phyloP scores from a whole-genome alignment of 345 rosid genomes.

The Barbarea vulgaris region DNA sequence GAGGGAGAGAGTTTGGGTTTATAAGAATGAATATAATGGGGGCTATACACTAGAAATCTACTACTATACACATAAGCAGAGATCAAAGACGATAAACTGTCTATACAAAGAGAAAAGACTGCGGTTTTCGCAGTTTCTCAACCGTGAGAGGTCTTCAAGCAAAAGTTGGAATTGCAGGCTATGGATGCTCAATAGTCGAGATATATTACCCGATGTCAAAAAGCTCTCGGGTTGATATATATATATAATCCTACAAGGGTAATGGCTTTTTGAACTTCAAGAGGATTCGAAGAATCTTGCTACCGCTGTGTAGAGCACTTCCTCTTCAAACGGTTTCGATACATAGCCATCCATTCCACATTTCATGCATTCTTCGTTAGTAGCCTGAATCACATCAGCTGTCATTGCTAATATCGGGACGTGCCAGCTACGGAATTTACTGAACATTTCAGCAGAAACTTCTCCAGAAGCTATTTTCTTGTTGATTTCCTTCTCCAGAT shows the following conservation, averaged over 20 bases:
- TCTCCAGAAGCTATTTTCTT: conserved; percentile 56
- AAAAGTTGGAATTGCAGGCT: conserved; percentile 8
- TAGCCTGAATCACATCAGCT: conserved; percentile 88
- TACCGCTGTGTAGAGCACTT: conserved; percentile 75
- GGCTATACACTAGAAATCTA: conserved; percentile 30
- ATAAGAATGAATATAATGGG: conserved; percentile 36
- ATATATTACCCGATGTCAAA: conserved; percentile 28
- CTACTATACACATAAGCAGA: conserved; percentile 26
- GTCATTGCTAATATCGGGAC: conserved; percentile 91
- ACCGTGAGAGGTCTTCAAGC: conserved; percentile 5
- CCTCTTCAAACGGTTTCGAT: conserved; percentile 83
- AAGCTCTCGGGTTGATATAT: conserved; percentile 31
- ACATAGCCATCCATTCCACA: conserved; percentile 93
- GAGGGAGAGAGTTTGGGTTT: conserved; percentile 10
- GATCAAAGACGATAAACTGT: not conserved
- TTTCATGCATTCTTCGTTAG: conserved; percentile 66
- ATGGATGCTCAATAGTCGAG: conserved; percentile 15
- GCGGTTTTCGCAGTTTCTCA: conserved; percentile 5
- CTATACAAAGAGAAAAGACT: conserved; percentile 22
- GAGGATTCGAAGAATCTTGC: conserved; percentile 63
- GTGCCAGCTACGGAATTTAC: conserved; percentile 57
- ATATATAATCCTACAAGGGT: conserved; percentile 17
- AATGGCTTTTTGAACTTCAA: conserved; percentile 28
- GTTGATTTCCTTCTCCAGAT: conserved; percentile 56
- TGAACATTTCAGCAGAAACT: conserved; percentile 45